Base-by-base conservation (phyloP, 345 rosid species). In the Camelina hispida region DNA sequence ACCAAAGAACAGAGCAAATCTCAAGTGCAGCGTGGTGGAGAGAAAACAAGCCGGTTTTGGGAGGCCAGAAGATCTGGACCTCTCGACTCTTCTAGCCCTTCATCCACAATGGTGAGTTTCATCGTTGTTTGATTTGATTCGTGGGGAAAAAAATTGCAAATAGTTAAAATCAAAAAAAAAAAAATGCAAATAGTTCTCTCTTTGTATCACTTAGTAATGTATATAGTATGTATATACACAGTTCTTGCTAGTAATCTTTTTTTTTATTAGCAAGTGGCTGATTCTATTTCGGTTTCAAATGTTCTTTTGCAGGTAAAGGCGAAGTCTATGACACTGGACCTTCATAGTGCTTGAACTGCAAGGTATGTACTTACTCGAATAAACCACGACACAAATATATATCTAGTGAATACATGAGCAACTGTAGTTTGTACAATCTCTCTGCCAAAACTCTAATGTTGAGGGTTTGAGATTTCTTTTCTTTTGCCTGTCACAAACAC, bases 31-130 rank as follows among this genome's bases (percentile, higher is more conserved):
- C 80, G 71, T 71, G 13, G 70, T 73, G 86, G 81, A 60, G 82
- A 84, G 48, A 82, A 70, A 34, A 71, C 81, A 43, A 78, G 83
- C 72, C 78, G 83, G 68, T 84, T 86, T 81, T 83, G 78, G 63
- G 87, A 81, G 53, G 69, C 66, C 9, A 74, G 84, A 66, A 82
- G 82, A 68, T 80, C 76, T 17, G 64, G 5, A 12, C 69, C 37
- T 56, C 25, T 43, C 0, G 17, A 66, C 12, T 42, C 81, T 42
- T 72, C 62, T 32, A 72, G 53, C 44, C 78, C 74, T 68, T 73
- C 81, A 35, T 68, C 81, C 16, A 44, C 52, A 17, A 54, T 67
- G 61, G 78, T 78, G 15, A 78, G 78, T 34, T 71, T 65, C 28
- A 10, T 57, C 3, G 6, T 28, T 70, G 3, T 17, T 20, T 60